Evolutionary conservation across 176 grass and related monocot genomes (phyloP), one percentile per base, ranked within the genome.

Genomic region (Bolboschoenus planiculmis): DNA sequence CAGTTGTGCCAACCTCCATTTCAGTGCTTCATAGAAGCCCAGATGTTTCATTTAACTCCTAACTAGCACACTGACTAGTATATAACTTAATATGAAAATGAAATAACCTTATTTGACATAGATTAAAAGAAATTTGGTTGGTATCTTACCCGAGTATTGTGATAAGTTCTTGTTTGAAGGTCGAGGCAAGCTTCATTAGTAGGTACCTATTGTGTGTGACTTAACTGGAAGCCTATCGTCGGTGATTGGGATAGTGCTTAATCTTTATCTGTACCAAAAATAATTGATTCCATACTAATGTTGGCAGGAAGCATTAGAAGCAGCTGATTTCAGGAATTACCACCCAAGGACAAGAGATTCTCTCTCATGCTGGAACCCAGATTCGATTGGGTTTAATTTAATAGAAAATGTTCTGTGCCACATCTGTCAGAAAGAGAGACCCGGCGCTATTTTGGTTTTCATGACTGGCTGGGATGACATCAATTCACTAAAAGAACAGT

Each of bases 391-490:
- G 79, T 99, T 99, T 83, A 99, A 99, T 83, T 89, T 99, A 27
- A 93, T 99, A 86, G 96, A 99, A 75, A 93, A 79, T 90, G 79
- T 95, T 20, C 86, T 99, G 31, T 95, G 89, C 78, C 89, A 99
- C 89, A 95, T 99, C 84, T 99, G 86, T 90, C 87, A 85, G 88
- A 99, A 90, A 81, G 96, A 91, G 89, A 88, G 75, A 76, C 63
- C 84, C 33, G 96, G 96, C 75, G 96, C 92, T 66, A 51, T 99
- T 83, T 92, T 99, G 90, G 89, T 99, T 67, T 99, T 99, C 88
- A 99, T 99, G 96, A 99, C 96, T 84, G 96, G 96, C 34, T 99
- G 96, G 96, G 96, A 99, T 95, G 96, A 99, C 80, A 99, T 99
- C 71, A 99, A 99, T 85, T 83, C 90, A 16, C 70, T 99, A 34